Evolutionary conservation across 108 stramenopile genomes (phyloP).

Genomic region (Mediolabrus comicus): DNA sequence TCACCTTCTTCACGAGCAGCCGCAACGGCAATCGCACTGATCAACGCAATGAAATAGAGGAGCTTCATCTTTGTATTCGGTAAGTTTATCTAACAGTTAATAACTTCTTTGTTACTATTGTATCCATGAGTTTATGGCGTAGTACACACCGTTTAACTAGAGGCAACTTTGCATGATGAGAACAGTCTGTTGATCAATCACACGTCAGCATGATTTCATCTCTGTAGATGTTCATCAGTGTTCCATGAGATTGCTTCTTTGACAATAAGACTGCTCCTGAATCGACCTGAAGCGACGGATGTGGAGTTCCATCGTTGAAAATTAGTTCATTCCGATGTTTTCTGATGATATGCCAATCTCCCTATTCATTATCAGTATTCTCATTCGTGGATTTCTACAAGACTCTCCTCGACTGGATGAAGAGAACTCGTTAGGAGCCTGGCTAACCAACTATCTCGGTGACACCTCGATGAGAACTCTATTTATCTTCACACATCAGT

Average conservation of each 20-base stretch:
- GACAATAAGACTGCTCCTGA: neutral
- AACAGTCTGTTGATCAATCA: too few species aligned
- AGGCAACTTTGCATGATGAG: too few species aligned
- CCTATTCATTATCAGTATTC: too few species aligned
- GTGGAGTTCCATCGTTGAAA: neutral
- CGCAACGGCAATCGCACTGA: neutral
- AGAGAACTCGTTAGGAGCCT: too few species aligned
- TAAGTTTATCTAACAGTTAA: too few species aligned
- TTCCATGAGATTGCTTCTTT: neutral
- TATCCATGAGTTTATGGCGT: too few species aligned
- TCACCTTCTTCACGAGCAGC: too few species aligned
- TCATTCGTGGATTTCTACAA: neutral
- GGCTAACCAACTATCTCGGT: too few species aligned
- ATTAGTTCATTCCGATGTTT: neutral
- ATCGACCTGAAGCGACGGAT: neutral
- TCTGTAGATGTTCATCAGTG: neutral
- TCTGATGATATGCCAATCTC: neutral
- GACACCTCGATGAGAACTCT: neutral
- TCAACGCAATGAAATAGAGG: neutral
- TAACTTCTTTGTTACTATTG: too few species aligned
- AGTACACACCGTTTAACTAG: too few species aligned
- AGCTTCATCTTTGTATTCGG: neutral
- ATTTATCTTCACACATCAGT: too few species aligned
- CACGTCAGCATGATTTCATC: too few species aligned
- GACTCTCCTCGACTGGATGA: neutral